Percentiles rank a stretch among this genome's conserved stretches.
Evolutionary conservation across 148 eudicot genomes (phyloP).

Genomic region (Fagopyrum homotropicum): DNA sequence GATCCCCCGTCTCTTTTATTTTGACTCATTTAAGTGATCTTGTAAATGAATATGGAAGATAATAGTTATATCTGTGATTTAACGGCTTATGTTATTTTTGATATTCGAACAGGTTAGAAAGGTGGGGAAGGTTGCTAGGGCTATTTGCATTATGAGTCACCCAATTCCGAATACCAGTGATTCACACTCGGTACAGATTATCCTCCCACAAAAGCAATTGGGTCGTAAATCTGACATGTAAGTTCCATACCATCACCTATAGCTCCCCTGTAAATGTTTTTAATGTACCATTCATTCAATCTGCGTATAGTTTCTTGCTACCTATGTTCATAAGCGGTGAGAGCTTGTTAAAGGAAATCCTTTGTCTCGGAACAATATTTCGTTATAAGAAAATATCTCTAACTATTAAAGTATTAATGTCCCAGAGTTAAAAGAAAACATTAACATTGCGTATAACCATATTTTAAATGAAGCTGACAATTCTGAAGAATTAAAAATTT

Average conservation of each 20-base stretch:
- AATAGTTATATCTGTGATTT: background rate
- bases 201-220: constrained; percentile 94
- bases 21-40: too few relatives aligned
- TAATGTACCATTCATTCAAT: too few relatives aligned
- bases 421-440: too few relatives aligned
- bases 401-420: too few relatives aligned
- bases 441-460: too few relatives aligned
- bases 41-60: background rate
- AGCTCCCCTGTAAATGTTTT: background rate
- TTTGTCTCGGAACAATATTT: too few relatives aligned
- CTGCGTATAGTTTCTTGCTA: too few relatives aligned
- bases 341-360: too few relatives aligned
- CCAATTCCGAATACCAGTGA: constrained; percentile 89
- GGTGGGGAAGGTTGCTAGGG: constrained; percentile 97
- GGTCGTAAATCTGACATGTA: constrained; percentile 95
- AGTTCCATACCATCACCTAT: constrained; percentile 20
- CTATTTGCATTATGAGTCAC: constrained; percentile 95
- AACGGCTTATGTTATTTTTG: background rate
- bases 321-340: background rate
- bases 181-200: constrained; percentile 87
- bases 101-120: constrained; percentile 59
- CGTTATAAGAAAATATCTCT: too few relatives aligned
- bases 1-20: background rate
- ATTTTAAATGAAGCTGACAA: too few relatives aligned
- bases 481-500: too few relatives aligned